phyloP scores from a whole-genome alignment of 2,329 filamentous ascomycete species.

The Helotiales sp. region DNA sequence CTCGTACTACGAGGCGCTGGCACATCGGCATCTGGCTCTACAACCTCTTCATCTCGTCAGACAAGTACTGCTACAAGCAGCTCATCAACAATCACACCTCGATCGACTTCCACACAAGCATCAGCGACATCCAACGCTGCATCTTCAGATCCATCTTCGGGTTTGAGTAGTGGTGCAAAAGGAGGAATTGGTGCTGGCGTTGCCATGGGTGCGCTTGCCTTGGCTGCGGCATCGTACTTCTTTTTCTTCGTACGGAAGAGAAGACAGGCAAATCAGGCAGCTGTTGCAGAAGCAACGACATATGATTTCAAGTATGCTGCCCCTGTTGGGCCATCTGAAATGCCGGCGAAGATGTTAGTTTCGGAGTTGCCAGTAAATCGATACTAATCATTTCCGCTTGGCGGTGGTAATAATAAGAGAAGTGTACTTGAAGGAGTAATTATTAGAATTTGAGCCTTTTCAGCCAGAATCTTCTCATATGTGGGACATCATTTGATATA shows the following conservation, averaged over 20 bases:
- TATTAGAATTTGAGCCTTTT: too few relatives aligned
- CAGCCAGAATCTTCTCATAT: too few relatives aligned
- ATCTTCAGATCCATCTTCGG: background rate
- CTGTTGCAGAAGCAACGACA: background rate
- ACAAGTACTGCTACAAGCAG: background rate
- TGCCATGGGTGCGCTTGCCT: background rate
- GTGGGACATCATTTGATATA: too few relatives aligned
- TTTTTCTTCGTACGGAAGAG: background rate
- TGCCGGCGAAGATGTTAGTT: background rate
- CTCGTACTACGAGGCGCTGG: background rate
- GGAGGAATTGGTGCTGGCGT: slow-evolving; percentile 10
- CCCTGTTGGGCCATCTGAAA: background rate
- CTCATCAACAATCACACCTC: background rate
- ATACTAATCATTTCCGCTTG: background rate
- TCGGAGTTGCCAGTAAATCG: background rate
- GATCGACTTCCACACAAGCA: background rate
- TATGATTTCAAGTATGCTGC: background rate
- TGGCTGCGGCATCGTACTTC: background rate
- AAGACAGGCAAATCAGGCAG: background rate
- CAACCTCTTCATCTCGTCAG: background rate
- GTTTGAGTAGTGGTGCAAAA: slow-evolving; percentile 11
- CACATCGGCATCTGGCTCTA: background rate
- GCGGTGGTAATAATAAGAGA: too few relatives aligned
- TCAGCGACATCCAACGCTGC: background rate
- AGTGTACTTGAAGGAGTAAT: too few relatives aligned